Evolutionary conservation across 2,329 filamentous ascomycete genomes (phyloP), one percentile per base, ranked within the genome.

Genomic region (Fusarium sarcochroum): DNA sequence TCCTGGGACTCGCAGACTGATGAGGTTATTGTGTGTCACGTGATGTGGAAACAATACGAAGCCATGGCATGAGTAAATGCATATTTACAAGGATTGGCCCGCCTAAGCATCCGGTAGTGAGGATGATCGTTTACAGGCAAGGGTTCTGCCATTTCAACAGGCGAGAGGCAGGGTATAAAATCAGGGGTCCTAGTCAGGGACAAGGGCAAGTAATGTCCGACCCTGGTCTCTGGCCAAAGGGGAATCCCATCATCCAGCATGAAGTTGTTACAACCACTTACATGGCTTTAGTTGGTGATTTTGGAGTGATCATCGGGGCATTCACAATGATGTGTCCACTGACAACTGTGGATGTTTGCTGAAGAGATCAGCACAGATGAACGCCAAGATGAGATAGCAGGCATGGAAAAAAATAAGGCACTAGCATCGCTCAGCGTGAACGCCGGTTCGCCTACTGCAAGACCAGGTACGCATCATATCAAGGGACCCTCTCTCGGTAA

Each of bases 71-170:
- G 27, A 30, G 27, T 30, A 10, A 62, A 45, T 48, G 35, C 41
- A 42, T 52, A 21, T 44, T 58, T 54, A 45, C 52, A 69, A 54
- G 56, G 56, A 40, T 40, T 41, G 56, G 32, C 46, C 59, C 38
- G 64, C 52, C 53, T 63, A 55, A 63, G 18, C 40, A 38, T 52
- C 44, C 50, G 64, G 58, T 52, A 66, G 68, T 69, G 56, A 56
- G 46, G 68, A 55, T 45, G 62, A 64, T 65, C 60, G 53, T 38
- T 32, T 41, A 23, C 23, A 10, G 38, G 53, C 50, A 64, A 35
- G 58, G 56, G 35, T 48, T 45, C 25, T 45, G 38, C 47, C 56
- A 56, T 63, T 69, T 51, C 48, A 57, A 37, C 14, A 13, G 25
- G 14, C 48, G 53, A 41, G 11, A 13, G 25, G 14, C 48, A 67